Percentiles rank a stretch among this genome's conserved stretches.
Conservation (phyloP, 2,329 filamentous ascomycete genomes). For the Cytospora schulzeri region DNA sequence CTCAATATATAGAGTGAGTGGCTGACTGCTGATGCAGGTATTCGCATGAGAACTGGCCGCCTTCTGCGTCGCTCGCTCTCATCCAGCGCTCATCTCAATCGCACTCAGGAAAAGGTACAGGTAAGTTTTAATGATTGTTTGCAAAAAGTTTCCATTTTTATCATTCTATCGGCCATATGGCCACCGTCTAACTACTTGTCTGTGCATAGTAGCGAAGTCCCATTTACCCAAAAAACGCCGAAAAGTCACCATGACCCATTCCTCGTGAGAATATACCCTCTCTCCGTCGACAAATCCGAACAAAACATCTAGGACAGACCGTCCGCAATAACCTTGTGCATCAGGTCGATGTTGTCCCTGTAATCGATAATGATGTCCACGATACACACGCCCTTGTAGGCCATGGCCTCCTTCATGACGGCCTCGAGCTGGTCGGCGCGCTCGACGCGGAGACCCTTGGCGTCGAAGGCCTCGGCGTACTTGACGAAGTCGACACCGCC, state of each 20-base stretch:
- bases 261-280: neutral
- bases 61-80: no score
- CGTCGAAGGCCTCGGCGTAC: constrained; percentile 50
- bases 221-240: neutral
- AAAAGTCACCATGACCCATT: neutral
- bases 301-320: constrained; percentile 28
- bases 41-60: no score
- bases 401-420: constrained; percentile 47
- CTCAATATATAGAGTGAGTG: no score
- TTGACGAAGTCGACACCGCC: constrained; percentile 51
- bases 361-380: constrained; percentile 52
- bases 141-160: neutral
- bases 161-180: neutral
- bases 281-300: no score
- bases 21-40: no score
- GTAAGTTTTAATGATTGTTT: no score
- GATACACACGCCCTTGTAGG: constrained; percentile 44
- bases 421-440: constrained; percentile 43
- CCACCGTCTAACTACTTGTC: neutral
- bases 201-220: neutral
- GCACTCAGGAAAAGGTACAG: no score
- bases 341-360: constrained; percentile 43
- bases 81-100: no score
- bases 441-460: constrained; percentile 45
- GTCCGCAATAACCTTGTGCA: constrained; percentile 41